Conservation (phyloP, 164 flowering plant genomes). For the Umbellularia californica region DNA sequence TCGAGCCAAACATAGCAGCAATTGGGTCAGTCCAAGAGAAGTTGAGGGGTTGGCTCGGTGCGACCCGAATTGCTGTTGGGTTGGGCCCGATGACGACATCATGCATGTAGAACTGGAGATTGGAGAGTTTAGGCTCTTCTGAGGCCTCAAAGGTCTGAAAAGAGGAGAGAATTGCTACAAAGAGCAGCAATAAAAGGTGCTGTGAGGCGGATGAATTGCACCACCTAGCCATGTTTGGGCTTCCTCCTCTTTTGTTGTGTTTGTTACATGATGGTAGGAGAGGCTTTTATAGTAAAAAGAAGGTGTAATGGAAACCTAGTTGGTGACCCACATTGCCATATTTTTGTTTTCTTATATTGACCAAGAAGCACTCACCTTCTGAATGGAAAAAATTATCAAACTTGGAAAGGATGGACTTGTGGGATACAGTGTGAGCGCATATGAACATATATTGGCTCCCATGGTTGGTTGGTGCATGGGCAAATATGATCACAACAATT, state of each 20-base stretch:
- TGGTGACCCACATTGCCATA: not conserved
- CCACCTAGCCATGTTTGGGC: not conserved
- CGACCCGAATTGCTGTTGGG: slow-evolving; percentile 27
- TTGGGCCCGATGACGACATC: slow-evolving; percentile 26
- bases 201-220: not conserved
- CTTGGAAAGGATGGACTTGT: not conserved
- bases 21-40: slow-evolving; percentile 12
- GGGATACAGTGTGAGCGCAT: not conserved
- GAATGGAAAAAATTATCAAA: not conserved
- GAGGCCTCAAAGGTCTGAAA: slow-evolving; percentile 14
- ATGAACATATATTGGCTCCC: not conserved
- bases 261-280: not conserved
- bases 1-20: slow-evolving; percentile 22
- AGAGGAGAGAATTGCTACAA: not conserved
- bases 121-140: slow-evolving; percentile 8
- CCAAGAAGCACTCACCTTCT: not conserved
- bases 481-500: not conserved
- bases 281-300: not conserved
- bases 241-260: not conserved
- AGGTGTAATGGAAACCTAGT: not conserved
- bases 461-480: not conserved
- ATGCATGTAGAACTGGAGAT: slow-evolving; percentile 35
- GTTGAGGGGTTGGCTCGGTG: slow-evolving; percentile 9
- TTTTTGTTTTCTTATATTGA: not conserved
- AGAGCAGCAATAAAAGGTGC: not conserved